Evolutionary conservation across 2,329 filamentous ascomycete species (phyloP).

Genomic region (Pseudonectria buxi): DNA sequence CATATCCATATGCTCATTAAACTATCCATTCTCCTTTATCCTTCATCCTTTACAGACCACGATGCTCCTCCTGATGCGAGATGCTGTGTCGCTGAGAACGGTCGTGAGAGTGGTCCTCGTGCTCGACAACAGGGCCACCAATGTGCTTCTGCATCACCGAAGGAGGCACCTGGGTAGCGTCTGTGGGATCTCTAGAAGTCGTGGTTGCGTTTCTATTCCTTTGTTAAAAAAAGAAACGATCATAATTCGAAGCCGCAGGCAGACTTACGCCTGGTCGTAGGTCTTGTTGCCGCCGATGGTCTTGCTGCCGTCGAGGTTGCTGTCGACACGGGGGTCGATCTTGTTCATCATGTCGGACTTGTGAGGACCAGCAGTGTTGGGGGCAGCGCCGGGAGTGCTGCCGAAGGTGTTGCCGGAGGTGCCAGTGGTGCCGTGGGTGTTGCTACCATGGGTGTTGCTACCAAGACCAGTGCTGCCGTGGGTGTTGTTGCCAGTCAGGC

Average conservation of each 20-base stretch:
- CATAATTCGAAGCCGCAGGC: conserved; percentile 1
- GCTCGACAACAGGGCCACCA: conserved; percentile 39
- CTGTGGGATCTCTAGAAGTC: conserved; percentile 39
- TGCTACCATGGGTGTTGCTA: conserved; percentile 33
- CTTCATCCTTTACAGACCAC: conserved; percentile 33
- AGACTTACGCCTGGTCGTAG: conserved; percentile 32
- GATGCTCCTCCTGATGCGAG: conserved; percentile 42
- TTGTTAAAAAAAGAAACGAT: conserved; percentile 10
- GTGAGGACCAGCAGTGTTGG: conserved; percentile 36
- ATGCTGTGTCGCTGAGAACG: conserved; percentile 40
- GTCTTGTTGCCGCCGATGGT: conserved; percentile 49
- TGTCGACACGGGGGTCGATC: conserved; percentile 49
- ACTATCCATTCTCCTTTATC: conserved; percentile 15
- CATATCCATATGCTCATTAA: conserved; percentile 5
- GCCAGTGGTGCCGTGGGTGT: conserved; percentile 32
- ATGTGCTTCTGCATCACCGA: conserved; percentile 43
- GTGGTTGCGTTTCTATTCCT: conserved; percentile 9
- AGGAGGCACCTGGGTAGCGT: conserved; percentile 52
- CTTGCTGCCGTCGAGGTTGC: conserved; percentile 46
- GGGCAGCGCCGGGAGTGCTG: conserved; percentile 19
- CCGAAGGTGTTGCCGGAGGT: conserved; percentile 23
- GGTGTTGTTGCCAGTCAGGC: conserved; percentile 1
- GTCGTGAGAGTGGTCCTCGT: conserved; percentile 37
- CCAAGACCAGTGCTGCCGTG: conserved; percentile 8
- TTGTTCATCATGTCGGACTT: conserved; percentile 49